Base-by-base conservation (phyloP, 1,284 basidiomycete genomes). In the Crepidotus sp. region DNA sequence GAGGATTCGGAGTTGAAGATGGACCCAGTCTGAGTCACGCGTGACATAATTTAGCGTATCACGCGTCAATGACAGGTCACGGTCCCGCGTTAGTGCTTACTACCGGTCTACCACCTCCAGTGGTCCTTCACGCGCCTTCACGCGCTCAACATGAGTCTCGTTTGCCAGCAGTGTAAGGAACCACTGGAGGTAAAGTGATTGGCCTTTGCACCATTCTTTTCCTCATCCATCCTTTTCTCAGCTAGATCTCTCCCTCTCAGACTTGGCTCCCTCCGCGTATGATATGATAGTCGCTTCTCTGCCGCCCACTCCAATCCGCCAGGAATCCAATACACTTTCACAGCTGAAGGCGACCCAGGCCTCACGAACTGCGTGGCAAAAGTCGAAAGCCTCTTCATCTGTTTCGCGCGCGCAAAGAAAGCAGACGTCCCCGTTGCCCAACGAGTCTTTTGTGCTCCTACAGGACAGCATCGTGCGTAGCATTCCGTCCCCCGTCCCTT, bases 131-230 rank as follows among this genome's bases (percentile, higher is more conserved):
- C n/a, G n/a, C 3, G 4, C 4, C 27, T 29, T 6, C 11, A 15
- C 26, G 14, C n/a, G 4, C 9, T 9, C 11, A 9, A 36, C 15
- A 43, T 46, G 41, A 77, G 62, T 48, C 72, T 77, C 53, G 71
- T 85, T 34, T 90, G 85, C 57, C 86, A 88, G 59, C 86, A 90
- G 65, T 90, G 85, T 70, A 87, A 87, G 62, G 83, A 93, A 60
- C 85, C 86, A 6, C 67, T 94, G 21, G 81, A 85, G 72, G 82
- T 83, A 61, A 55, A 61, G 60, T 18, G 44, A 26, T 14, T 14
- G 27, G 15, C 30, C 22, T 30, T 32, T n/a, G 37, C 22, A 46
- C 35, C 14, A 36, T 45, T 19, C 37, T 27, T 33, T 38, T 43
- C 25, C 54, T 53, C 52, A 60, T 58, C 40, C 52, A 60, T 58